phyloP scores from a whole-genome alignment of 805 yeast genomes.

The Metschnikowia sp. region DNA sequence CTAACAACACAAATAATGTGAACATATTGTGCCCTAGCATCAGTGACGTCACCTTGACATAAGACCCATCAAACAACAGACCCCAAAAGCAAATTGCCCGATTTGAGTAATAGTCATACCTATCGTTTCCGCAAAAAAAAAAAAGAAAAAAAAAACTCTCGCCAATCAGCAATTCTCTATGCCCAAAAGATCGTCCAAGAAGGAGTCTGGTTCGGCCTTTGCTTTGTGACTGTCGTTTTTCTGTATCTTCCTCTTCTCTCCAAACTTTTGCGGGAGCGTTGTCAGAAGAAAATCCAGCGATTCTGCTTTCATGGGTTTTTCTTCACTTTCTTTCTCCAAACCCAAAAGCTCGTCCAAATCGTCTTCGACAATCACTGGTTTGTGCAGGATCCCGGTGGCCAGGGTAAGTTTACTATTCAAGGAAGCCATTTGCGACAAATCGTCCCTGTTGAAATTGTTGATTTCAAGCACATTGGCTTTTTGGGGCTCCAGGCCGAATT shows the following conservation, averaged over 20 bases:
- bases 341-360: constrained; percentile 15
- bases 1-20: no score
- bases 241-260: neutral
- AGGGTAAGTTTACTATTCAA: constrained; percentile 23
- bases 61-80: no score
- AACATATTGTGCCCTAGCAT: no score
- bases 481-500: constrained; percentile 19
- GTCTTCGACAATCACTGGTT: neutral
- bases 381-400: neutral
- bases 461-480: constrained; percentile 31
- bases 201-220: constrained; percentile 4
- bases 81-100: no score
- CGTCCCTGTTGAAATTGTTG: constrained; percentile 28
- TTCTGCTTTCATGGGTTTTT: neutral
- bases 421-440: constrained; percentile 21
- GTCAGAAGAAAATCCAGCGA: constrained; percentile 3
- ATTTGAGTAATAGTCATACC: no score
- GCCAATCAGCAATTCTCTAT: neutral
- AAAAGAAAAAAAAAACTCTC: no score
- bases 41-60: no score
- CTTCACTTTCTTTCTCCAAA: neutral
- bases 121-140: no score
- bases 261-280: constrained; percentile 1
- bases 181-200: constrained; percentile 19
- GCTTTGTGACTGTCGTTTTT: neutral